Evolutionary conservation across 2,329 filamentous ascomycete genomes (phyloP), one percentile per base, ranked within the genome.

Genomic region (Paracorniculantispora psalliotae): DNA sequence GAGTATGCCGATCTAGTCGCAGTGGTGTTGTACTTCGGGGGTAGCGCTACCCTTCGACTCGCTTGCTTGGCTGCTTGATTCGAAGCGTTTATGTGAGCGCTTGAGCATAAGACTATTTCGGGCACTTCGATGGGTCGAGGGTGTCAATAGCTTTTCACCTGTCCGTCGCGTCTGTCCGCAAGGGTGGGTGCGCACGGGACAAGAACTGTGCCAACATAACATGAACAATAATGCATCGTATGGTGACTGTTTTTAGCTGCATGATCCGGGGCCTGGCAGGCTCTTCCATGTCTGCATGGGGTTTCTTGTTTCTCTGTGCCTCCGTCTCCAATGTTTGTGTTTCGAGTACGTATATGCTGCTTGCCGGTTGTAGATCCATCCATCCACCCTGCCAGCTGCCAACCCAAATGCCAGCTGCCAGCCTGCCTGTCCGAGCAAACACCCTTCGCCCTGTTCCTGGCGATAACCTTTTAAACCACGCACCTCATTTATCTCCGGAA

Each of bases 331-430:
- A 57, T 57, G 35, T 57, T 57, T 50, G 39, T 43, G 54, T 57
- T 57, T 57, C 54, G 54, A 57, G 46, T 50, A 33, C 12, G n/a
- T n/a, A 48, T 46, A 43, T 25, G 30, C 47, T 59, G 41, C 49
- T 52, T 59, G 49, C 57, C 57, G 15, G 57, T 41, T 53, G 48
- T 59, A 59, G 37, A 59, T 59, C 48, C 13, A 21, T 12, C 28
- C 41, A 25, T 39, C 52, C 52, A 55, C 39, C n/a, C 44, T 43
- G 39, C 56, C 48, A 46, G 37, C 28, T 51, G 48, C 48, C 37
- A 33, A 6, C 12, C 30, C 46, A 49, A 19, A 23, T 47, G 19
- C 5, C n/a, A 46, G 53, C 44, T 48, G 51, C 51, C 51, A 17
- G 19, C 33, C 44, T 26, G 25, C 44, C 26, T n/a, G 12, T 41